These are phyloP conservation scores for Adiantum capillusveneris DNA, from an alignment of 75 land plant genomes.

Conservation along the genomic window DNA sequence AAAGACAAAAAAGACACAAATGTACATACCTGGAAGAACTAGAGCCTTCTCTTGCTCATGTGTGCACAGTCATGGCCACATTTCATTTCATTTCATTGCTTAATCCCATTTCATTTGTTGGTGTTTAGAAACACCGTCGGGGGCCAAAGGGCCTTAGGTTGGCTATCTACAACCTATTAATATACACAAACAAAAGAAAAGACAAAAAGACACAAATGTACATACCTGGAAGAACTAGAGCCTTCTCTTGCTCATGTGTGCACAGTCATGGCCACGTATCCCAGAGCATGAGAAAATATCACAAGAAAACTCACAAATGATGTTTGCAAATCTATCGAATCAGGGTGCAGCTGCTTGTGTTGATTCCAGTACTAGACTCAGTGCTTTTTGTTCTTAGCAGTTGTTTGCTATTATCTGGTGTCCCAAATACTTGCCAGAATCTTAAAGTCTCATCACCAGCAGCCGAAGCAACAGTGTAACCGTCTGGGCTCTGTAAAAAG, in stretches of 20 bases:
- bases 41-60: too few relatives aligned
- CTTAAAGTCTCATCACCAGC: conserved; percentile 77
- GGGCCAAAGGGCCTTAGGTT: neutral
- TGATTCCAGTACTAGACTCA: neutral
- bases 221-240: neutral
- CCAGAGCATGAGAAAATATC: neutral
- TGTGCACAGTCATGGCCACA: too few relatives aligned
- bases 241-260: too few relatives aligned
- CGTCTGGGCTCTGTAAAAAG: conserved; percentile 70
- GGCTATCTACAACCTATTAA: too few relatives aligned
- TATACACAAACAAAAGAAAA: too few relatives aligned
- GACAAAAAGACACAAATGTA: too few relatives aligned
- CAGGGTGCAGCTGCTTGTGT: conserved; percentile 1
- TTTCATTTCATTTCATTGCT: too few relatives aligned
- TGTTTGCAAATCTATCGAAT: neutral
- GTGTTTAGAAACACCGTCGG: neutral
- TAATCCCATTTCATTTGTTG: too few relatives aligned
- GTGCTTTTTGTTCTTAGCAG: neutral
- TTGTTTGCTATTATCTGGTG: conserved; percentile 32
- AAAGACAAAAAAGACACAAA: neutral
- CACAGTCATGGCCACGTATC: too few relatives aligned
- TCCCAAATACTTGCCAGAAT: conserved; percentile 88
- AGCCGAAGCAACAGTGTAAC: conserved; percentile 81
- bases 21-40: neutral
- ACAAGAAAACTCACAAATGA: neutral